A percentile compares a stretch with the other conserved stretches of the same genome.
phyloP scores from a whole-genome alignment of 164 flowering plant genomes.

The Platanus orientalis region DNA sequence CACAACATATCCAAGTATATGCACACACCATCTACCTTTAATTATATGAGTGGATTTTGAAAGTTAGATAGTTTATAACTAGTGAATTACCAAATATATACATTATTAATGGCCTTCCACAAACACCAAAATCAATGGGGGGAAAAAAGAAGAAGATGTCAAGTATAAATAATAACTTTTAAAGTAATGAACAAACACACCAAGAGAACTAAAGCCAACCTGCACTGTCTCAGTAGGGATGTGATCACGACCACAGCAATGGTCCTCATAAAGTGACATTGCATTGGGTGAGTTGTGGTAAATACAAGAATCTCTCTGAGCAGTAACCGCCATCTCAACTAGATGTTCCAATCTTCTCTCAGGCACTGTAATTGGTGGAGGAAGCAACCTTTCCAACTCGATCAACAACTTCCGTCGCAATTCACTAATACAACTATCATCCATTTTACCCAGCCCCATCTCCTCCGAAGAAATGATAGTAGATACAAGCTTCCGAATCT shows the following conservation, averaged over 20 bases:
- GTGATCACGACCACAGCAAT: constrained; percentile 57
- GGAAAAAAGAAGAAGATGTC: neutral
- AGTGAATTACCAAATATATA: neutral
- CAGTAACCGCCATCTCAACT: constrained; percentile 52
- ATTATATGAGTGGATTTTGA: neutral
- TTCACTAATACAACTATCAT: constrained; percentile 25
- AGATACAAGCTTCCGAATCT: constrained; percentile 50
- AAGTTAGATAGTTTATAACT: neutral
- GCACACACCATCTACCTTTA: too few relatives aligned
- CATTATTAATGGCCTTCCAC: neutral
- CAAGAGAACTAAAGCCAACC: constrained; percentile 33
- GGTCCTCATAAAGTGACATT: constrained; percentile 66
- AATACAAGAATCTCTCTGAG: constrained; percentile 61
- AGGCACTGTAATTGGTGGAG: constrained; percentile 44
- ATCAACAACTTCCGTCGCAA: constrained; percentile 39
- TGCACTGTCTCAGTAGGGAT: constrained; percentile 77
- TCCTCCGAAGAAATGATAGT: constrained; percentile 39
- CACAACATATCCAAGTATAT: neutral
- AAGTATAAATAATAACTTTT: neutral
- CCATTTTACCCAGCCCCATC: constrained; percentile 25
- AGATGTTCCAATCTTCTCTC: constrained; percentile 54
- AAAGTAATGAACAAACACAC: neutral
- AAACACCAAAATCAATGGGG: neutral
- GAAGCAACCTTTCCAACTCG: constrained; percentile 64
- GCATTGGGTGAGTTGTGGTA: constrained; percentile 51